Base-by-base conservation (phyloP, 495 filamentous ascomycete species). In the Rostrohypoxylon terebratum region DNA sequence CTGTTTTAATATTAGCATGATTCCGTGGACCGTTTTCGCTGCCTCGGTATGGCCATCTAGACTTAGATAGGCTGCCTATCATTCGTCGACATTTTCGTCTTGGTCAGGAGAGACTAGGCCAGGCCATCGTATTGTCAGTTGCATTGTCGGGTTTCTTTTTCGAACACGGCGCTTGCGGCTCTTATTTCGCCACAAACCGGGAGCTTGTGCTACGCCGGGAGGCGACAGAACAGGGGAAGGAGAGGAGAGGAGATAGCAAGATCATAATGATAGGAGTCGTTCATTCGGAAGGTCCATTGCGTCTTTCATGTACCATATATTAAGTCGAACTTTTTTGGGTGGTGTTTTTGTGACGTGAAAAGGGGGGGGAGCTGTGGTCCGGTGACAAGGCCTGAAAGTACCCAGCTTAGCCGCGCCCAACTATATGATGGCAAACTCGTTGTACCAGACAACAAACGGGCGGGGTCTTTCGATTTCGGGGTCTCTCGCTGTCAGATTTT, bases 261-360 rank as follows among this genome's bases (percentile, higher is more conserved):
- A 69, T 60, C 66, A 63, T 73, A 69, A 71, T 71, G 63, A 70
- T 50, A 61, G 63, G 66, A 65, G 63, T 78, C 51, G 65, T 66
- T 63, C 45, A 42, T 70, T 62, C 57, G 63, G 60, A 44, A 66
- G 31, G 58, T 59, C 40, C 69, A 48, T 50, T 72, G 63, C 68
- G 60, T 68, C 68, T 75, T 72, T 72, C 68, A 62, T 71, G 68
- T 75, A 75, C 44, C 66, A 74, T 74, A 74, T 74, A 63, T 67
- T 62, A 62, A 44, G 71, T 70, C 47, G 66, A 63, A 63, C 16
- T 48, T 54, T 38, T 50, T 45, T 18, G n/a, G 42, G 50, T n/a
- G 28, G 50, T 54, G 66, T 54, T 67, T 66, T 69, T 45, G 71
- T 58, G 61, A 55, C 42, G 28, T 59, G 59, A 59, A 67, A 53